Evolutionary conservation across 2,329 filamentous ascomycete genomes (phyloP).

Genomic region (Aspergillus ibericus): DNA sequence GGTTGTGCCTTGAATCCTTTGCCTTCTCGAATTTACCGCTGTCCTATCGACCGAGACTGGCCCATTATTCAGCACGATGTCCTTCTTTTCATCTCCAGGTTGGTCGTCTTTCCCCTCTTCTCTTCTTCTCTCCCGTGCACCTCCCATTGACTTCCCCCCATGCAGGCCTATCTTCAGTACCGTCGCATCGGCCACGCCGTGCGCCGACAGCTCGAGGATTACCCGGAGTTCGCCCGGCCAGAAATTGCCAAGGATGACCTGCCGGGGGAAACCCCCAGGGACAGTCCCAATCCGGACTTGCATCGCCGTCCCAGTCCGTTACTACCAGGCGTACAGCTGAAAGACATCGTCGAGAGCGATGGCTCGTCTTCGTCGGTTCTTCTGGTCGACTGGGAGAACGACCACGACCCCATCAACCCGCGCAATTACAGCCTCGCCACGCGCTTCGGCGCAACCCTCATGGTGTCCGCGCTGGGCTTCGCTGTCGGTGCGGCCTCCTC

Average conservation of each 20-base stretch:
- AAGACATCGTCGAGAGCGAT: constrained; percentile 1
- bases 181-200: constrained; percentile 22
- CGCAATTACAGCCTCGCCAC: constrained; percentile 38
- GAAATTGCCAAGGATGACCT: not conserved
- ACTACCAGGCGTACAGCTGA: constrained; percentile 3
- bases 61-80: not conserved
- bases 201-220: constrained; percentile 16
- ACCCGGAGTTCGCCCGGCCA: constrained; percentile 4
- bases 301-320: not conserved
- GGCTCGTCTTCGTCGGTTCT: constrained; percentile 24
- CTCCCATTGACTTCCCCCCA: constrained; percentile 6
- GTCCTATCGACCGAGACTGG: not conserved
- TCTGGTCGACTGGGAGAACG: constrained; percentile 43
- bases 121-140: not conserved
- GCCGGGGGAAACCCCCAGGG: not conserved
- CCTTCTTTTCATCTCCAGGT: not conserved
- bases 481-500: constrained; percentile 54
- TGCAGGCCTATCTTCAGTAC: constrained; percentile 29
- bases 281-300: not conserved
- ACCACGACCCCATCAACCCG: constrained; percentile 41
- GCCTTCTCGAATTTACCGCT: not conserved
- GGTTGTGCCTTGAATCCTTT: not conserved
- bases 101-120: not conserved
- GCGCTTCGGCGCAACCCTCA: constrained; percentile 42
- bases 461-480: constrained; percentile 51